phyloP scores from a whole-genome alignment of 495 filamentous ascomycete species.

The Bacidia gigantensis region DNA sequence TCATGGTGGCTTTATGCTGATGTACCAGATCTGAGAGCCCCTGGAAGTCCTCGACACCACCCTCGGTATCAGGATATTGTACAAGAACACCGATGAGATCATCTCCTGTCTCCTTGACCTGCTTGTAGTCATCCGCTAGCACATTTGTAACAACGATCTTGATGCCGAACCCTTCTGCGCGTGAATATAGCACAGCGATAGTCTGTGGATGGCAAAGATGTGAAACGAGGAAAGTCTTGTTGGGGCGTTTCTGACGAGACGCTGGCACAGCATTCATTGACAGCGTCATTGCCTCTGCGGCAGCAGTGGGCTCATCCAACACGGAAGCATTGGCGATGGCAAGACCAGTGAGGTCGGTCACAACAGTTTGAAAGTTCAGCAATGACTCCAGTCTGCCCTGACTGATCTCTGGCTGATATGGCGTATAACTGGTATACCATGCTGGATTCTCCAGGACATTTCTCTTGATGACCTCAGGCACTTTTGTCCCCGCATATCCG shows the following conservation, averaged over 20 bases:
- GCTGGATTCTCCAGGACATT: constrained; percentile 89
- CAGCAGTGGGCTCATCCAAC: constrained; percentile 86
- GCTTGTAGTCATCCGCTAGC: constrained; percentile 42
- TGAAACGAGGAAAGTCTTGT: constrained; percentile 75
- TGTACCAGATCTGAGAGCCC: constrained; percentile 65
- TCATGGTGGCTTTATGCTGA: constrained; percentile 64
- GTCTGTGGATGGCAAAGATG: constrained; percentile 81
- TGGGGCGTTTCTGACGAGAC: constrained; percentile 56
- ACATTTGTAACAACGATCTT: constrained; percentile 62
- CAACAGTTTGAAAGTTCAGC: constrained; percentile 93
- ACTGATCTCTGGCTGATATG: constrained; percentile 97
- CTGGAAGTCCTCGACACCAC: constrained; percentile 64
- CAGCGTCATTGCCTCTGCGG: constrained; percentile 95
- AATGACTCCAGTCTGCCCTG: constrained; percentile 88
- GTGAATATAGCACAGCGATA: constrained; percentile 67
- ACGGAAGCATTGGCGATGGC: constrained; percentile 90
- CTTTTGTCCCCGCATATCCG: constrained; percentile 77
- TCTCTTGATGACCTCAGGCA: constrained; percentile 84
- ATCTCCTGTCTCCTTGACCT: constrained; percentile 61
- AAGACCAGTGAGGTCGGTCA: constrained; percentile 77
- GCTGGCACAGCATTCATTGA: constrained; percentile 64
- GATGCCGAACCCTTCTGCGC: constrained; percentile 90
- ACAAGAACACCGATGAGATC: constrained; percentile 83
- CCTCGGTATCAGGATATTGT: constrained; percentile 89
- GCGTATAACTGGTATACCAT: constrained; percentile 98